Conservation (phyloP, 2,329 filamentous ascomycete species). For the Exophiala sp. region DNA sequence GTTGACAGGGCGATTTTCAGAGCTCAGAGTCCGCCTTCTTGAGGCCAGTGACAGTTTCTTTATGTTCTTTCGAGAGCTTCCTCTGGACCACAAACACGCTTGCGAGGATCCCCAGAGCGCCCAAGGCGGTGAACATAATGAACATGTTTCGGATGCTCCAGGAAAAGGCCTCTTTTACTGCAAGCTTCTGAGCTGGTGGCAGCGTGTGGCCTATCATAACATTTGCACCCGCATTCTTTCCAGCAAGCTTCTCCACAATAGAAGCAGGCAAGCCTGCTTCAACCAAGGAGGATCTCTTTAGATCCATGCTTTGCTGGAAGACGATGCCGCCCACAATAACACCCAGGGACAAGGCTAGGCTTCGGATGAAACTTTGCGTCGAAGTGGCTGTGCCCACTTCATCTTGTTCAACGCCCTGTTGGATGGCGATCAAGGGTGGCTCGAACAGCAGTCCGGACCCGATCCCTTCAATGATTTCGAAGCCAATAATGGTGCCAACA, state of each 20-base stretch:
- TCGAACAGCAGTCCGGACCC: constrained; percentile 49
- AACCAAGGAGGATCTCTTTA: constrained; percentile 15
- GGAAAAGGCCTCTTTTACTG: constrained; percentile 41
- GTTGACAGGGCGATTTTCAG: neutral
- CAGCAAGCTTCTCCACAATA: constrained; percentile 20
- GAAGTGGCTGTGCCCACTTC: constrained; percentile 55
- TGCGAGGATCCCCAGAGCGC: constrained; percentile 14
- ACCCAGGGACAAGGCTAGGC: constrained; percentile 52
- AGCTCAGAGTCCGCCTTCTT: constrained; percentile 28
- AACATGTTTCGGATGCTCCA: constrained; percentile 45
- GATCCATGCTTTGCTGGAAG: constrained; percentile 37
- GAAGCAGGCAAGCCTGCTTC: constrained; percentile 29
- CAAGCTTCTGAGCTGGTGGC: constrained; percentile 31
- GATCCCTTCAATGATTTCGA: constrained; percentile 40
- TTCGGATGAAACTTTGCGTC: constrained; percentile 56
- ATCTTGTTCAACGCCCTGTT: constrained; percentile 45
- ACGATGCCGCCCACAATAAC: constrained; percentile 54
- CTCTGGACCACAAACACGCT: constrained; percentile 37
- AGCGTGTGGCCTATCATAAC: constrained; percentile 28
- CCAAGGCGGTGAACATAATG: constrained; percentile 37
- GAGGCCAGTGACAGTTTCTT: constrained; percentile 42
- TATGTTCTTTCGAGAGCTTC: constrained; percentile 39
- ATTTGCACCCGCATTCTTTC: constrained; percentile 31
- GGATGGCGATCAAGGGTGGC: constrained; percentile 52
- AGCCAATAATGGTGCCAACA: constrained; percentile 40